Evolutionary conservation across 129 eudicot genomes (phyloP).

Genomic region (Flaveria linearis): DNA sequence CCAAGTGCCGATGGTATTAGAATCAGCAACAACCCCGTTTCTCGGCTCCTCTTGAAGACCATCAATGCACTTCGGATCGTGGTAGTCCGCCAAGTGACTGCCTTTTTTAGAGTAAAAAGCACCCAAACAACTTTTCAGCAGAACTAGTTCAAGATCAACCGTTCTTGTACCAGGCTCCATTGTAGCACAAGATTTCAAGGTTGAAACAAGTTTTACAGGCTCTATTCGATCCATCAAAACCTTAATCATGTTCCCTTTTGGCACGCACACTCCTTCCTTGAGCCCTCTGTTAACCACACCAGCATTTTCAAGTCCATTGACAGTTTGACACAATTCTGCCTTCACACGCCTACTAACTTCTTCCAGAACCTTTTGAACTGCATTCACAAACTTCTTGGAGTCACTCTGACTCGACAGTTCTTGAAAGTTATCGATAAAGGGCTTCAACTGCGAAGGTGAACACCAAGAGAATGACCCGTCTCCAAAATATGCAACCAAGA

Average conservation of each 20-base stretch:
- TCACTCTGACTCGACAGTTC: conserved; percentile 59
- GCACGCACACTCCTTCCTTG: conserved; percentile 44
- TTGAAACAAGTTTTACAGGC: conserved; percentile 38
- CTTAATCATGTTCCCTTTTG: conserved; percentile 38
- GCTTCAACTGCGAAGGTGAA: conserved; percentile 51
- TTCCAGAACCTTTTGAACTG: conserved; percentile 47
- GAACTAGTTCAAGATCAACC: conserved; percentile 40
- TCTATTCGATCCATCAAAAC: conserved; percentile 29
- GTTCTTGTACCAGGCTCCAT: conserved; percentile 10
- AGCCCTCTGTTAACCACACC: conserved; percentile 50
- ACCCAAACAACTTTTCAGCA: conserved; percentile 51
- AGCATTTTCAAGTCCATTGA: conserved; percentile 6
- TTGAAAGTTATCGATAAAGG: conserved; percentile 54
- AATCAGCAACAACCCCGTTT: conserved; percentile 13
- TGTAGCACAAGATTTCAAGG: conserved; percentile 31
- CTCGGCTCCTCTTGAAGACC: conserved; percentile 50
- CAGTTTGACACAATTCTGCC: conserved; percentile 42
- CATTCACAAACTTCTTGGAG: conserved; percentile 54
- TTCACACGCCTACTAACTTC: conserved; percentile 40
- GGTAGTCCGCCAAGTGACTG: conserved; percentile 30
- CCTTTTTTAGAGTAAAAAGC: conserved; percentile 43
- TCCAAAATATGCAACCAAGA: conserved; percentile 84
- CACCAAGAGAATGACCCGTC: conserved; percentile 90
- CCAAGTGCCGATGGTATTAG: conserved; percentile 39
- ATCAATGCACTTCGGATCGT: conserved; percentile 41